Evolutionary conservation across 345 rosid species (phyloP).

Genomic region (Psidium guajava): DNA sequence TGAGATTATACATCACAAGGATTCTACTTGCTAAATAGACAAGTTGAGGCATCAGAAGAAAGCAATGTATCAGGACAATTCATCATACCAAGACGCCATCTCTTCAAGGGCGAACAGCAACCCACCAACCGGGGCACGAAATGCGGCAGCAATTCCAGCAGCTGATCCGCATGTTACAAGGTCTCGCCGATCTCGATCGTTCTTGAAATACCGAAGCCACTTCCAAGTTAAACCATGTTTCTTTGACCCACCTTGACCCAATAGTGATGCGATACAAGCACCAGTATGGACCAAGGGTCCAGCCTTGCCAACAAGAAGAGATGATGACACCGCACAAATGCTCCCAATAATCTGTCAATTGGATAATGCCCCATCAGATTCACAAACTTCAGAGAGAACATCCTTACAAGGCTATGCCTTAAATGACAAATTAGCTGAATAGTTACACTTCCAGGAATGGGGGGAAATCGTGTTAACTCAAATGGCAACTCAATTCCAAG

Average conservation of each 20-base stretch:
- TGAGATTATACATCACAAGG: not conserved
- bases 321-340: conserved; percentile 73
- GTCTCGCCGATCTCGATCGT: conserved; percentile 84
- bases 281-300: conserved; percentile 97
- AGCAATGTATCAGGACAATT: not conserved
- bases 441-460: not conserved
- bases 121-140: conserved; percentile 94
- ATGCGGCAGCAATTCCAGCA: conserved; percentile 91
- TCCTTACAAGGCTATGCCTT: not conserved
- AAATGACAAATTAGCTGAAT: not conserved
- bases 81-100: conserved; percentile 83
- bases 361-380: not conserved
- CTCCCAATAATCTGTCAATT: conserved; percentile 66
- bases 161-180: conserved; percentile 94
- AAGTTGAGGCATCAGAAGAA: not conserved
- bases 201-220: conserved; percentile 71
- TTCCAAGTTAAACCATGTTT: conserved; percentile 67
- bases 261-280: conserved; percentile 79
- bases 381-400: not conserved
- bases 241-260: conserved; percentile 92
- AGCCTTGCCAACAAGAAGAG: conserved; percentile 91
- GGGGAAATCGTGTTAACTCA: not conserved
- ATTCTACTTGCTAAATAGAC: not conserved
- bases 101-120: conserved; percentile 85
- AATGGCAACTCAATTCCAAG: not conserved